Evolutionary conservation across 495 filamentous ascomycete genomes (phyloP), one percentile per base, ranked within the genome.

Genomic region (Talaromyces nanjingensis): DNA sequence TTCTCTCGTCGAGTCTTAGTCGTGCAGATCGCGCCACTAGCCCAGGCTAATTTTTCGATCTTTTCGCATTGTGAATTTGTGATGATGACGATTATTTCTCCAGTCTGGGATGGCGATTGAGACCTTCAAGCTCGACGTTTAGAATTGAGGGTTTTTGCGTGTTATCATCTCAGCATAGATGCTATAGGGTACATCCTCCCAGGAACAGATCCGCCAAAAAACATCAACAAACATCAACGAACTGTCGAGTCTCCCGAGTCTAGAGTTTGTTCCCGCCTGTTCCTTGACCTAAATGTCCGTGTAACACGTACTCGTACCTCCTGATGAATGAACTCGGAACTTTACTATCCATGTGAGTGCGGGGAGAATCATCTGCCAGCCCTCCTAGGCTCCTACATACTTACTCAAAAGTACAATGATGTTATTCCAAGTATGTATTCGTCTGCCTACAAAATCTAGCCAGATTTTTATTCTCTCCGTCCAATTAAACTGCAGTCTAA

Each of bases 11-110:
- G 24, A 14, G 24, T 4, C 27, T 20, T 59, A 59, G 34, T 22
- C n/a, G n/a, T 56, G 53, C 53, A 56, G 53, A 56, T 56, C 53
- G 53, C 53, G 53, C 53, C 53, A 56, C 53, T 56, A 14, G 24
- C n/a, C 14, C 16, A 33, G 56, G 6, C 14, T 6, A 27, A 57
- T 31, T 33, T 57, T 24, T 9, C 22, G 24, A 25, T 25, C 37
- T 42, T 42, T 42, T 42, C 37, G 12, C 37, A 42, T 42, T 16
- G 37, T n/a, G n/a, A n/a, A n/a, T n/a, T n/a, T n/a, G n/a, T 4
- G 37, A 42, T 9, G 37, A 42, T 16, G 37, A 42, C 34, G 34
- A 14, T 39, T 39, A 2, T 39, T 11, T 8, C 6, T 33, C 31
- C 6, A 33, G 33, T 37, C 33, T 37, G 33, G 5, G 29, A 31